Base-by-base conservation (phyloP, 352 stramenopile species). In the Blastocystis sp. region DNA sequence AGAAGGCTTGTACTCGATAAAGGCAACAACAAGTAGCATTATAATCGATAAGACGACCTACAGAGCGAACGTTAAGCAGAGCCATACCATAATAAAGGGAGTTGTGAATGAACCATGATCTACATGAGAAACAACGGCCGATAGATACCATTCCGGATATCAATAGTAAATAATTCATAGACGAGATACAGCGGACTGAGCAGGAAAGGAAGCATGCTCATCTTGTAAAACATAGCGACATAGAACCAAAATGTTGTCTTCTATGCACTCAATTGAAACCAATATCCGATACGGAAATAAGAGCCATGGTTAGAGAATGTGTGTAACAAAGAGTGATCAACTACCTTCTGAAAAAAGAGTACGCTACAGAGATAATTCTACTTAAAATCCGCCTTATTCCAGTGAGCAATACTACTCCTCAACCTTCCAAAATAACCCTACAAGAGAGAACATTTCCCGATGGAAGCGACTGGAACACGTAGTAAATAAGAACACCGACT, bases 161-260 rank as follows among this genome's bases (percentile, higher is more conserved):
- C 73, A 63, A 84, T 84, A 18, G 53, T 84, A 55, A 84, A 84
- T 11, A 84, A 55, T 15, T 66, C 26, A 47, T 84, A 84, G 20
- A 84, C 6, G 5, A 84, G 47, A 50, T 84, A 84, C n/a, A 84
- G 26, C 20, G 53, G 45, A 43, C 73, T 84, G 20, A 84, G 50
- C 73, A 84, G 34, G 56, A 66, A 84, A 43, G 73, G 73, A 43
- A 84, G n/a, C 47, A 84, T 66, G 53, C 47, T 66, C 50, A 84
- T 43, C 54, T 84, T 84, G 50, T 84, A 84, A 34, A 84, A 68
- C 47, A 64, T 64, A 6, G 73, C 73, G 7, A 84, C 73, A 68
- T 84, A 84, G 26, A 84, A 84, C 73, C 73, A 84, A 43, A 84
- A 84, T 3, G 73, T 84, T 20, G 43, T 15, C 26, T 84, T 84